Evolutionary conservation across 495 filamentous ascomycete species (phyloP), one percentile per base, ranked within the genome.

Genomic region (Bacidia gigantensis): DNA sequence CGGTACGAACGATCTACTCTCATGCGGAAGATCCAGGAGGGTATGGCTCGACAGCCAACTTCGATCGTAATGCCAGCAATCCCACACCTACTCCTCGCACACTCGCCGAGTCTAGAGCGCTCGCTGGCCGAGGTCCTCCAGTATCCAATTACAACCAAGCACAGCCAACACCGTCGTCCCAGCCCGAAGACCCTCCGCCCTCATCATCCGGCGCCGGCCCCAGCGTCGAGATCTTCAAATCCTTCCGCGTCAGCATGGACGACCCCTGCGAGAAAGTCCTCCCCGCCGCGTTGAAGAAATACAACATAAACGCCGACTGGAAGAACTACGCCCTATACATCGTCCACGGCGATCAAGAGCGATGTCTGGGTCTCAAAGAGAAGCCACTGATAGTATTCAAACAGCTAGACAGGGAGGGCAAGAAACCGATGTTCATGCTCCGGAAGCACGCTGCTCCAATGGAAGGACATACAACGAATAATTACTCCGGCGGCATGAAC

Each of bases 391-490:
- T 95, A 52, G 70, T 98, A 53, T 98, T 98, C 72, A 98, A 98
- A 70, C 89, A 96, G 60, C 71, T 97, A 42, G 89, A 95, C 64
- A 86, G 84, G 60, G 92, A 98, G 68, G 93, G 93, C 11, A 82
- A 87, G 65, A 98, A 98, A 63, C 92, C 92, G 26, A 97, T 98
- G 92, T 98, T 97, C 63, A 98, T 98, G 92, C 67, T 98, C 39
- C 71, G 92, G 46, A 86, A 86, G 66, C 75, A 73, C 56, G 72
- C 72, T 1, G 65, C 60, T 22, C 60, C 60, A 11, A 29, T 60
- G 52, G 60, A 62, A 24, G 60, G 60, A 2, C 60, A 62, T 46
- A 53, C 40, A 9, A 22, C 14, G 5, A n/a, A n/a, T 17, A 7
- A n/a, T 9, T n/a, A 22, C 14, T 54, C 56, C 2, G 56, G 54